Conservation (phyloP, 1,139 yeast species). For the Yarrowia galli region DNA sequence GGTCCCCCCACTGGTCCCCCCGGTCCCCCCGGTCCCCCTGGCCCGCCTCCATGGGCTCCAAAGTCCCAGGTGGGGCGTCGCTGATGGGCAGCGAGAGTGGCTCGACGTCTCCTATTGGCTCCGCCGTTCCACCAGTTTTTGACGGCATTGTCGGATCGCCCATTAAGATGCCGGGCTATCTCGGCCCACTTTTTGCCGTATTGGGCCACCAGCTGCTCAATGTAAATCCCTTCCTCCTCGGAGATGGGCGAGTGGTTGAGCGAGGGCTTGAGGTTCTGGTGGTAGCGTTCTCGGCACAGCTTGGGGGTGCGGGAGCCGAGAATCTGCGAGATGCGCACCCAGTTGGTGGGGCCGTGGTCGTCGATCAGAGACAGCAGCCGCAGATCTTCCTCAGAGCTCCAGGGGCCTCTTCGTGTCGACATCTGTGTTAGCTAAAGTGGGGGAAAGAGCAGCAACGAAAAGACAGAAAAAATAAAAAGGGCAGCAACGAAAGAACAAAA, state of each 20-base stretch:
- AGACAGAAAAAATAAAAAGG: no score
- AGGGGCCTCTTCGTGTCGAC: slow-evolving; percentile 70
- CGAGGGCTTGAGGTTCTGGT: slow-evolving; percentile 87
- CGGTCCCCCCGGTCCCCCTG: slow-evolving; percentile 21
- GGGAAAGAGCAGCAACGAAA: no score
- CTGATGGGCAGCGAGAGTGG: slow-evolving; percentile 48
- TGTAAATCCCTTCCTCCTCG: slow-evolving; percentile 80
- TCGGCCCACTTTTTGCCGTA: slow-evolving; percentile 96
- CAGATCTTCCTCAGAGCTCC: slow-evolving; percentile 88
- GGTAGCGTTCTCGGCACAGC: slow-evolving; percentile 91
- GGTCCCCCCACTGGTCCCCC: slow-evolving; percentile 16
- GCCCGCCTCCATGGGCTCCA: slow-evolving; percentile 40
- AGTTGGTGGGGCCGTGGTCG: slow-evolving; percentile 82
- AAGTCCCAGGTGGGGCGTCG: slow-evolving; percentile 34
- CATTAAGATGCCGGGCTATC: slow-evolving; percentile 85
- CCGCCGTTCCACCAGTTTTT: slow-evolving; percentile 98
- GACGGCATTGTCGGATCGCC: slow-evolving; percentile 88
- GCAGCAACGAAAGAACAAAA: no score
- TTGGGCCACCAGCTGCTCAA: slow-evolving; percentile 77
- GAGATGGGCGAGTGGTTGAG: slow-evolving; percentile 84
- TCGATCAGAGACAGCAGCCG: slow-evolving; percentile 72
- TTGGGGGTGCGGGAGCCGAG: slow-evolving; percentile 84
- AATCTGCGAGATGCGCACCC: slow-evolving; percentile 84
- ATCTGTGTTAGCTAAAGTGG: slow-evolving; percentile 6
- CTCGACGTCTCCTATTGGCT: slow-evolving; percentile 76